Evolutionary conservation across 176 grass and related monocot genomes (phyloP), one percentile per base, ranked within the genome.

Genomic region (Otatea glauca): DNA sequence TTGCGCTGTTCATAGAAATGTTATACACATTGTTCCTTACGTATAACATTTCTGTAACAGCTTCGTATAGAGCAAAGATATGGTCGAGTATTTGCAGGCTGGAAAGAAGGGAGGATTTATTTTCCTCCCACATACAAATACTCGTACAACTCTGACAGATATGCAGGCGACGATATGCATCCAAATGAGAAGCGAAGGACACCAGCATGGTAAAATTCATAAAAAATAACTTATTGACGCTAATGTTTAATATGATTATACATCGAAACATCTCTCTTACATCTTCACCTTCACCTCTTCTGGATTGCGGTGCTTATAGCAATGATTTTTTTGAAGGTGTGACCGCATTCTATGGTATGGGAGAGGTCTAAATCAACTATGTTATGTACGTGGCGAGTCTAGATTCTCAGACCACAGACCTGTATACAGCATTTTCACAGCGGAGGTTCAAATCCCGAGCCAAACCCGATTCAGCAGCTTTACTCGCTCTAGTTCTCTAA

Each of bases 41-140:
- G 2, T 53, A 38, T 76, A 38, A 1, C 34, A 29, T 78, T 51
- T 88, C 9, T 69, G 2, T 72, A 72, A 88, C 89, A 98, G 96
- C 96, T 98, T 83, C 91, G 87, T 56, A 93, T 95, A 83, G 96
- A 98, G 83, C 96, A 98, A 90, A 90, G 96, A 87, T 91, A 87
- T 20, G 93, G 96, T 0, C 92, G 93, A 37, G 89, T 95, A 44
- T 95, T 98, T 42, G 80, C 81, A 7, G 96, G 93, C 23, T 98
- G 96, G 96, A 98, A 85, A 87, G 96, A 98, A 84, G 96, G 96
- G 41, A 91, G 93, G 64, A 98, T 98, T 68, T 98, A 93, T 86
- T 98, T 98, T 54, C 96, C 96, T 77, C 96, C 96, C 24, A 98
- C 96, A 0, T 98, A 98, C 61, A 98, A 98, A 85, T 98, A 98